Percentiles rank a stretch among this genome's conserved stretches.
phyloP scores from a whole-genome alignment of 768 basidiomycete genomes.

The Boletus subcaerulescens region DNA sequence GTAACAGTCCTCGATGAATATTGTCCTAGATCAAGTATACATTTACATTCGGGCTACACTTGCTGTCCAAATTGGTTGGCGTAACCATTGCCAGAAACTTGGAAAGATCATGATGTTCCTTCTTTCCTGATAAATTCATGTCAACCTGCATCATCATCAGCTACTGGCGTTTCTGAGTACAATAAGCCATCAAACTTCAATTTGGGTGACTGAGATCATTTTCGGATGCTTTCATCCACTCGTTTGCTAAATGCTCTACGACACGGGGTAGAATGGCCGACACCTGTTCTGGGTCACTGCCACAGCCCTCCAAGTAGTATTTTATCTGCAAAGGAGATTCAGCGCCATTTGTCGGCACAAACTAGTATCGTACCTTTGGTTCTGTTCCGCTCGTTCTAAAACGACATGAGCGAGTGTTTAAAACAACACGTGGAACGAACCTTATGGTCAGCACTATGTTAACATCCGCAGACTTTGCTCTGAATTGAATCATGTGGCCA shows the following conservation, averaged over 20 bases:
- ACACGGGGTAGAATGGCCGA: constrained; percentile 49
- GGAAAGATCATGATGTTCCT: too few relatives aligned
- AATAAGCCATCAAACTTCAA: constrained; percentile 8
- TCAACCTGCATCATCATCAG: too few relatives aligned
- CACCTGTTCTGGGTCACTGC: constrained; percentile 48
- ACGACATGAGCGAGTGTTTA: neutral
- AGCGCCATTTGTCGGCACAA: neutral
- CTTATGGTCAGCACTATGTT: constrained; percentile 68
- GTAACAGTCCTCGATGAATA: too few relatives aligned
- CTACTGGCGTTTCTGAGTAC: neutral
- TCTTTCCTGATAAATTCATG: too few relatives aligned
- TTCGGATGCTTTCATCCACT: constrained; percentile 69
- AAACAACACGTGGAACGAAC: constrained; percentile 35
- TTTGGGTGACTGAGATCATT: constrained; percentile 39
- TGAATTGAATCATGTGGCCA: constrained; percentile 85
- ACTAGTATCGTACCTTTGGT: constrained; percentile 58
- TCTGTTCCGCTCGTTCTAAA: constrained; percentile 84
- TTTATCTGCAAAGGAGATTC: constrained; percentile 56
- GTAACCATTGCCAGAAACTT: too few relatives aligned
- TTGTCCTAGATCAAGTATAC: too few relatives aligned
- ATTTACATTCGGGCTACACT: too few relatives aligned
- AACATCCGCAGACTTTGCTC: constrained; percentile 43
- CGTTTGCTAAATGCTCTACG: constrained; percentile 54
- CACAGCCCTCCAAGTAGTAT: constrained; percentile 83
- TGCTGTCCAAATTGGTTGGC: too few relatives aligned